Percentiles rank a stretch among this genome's conserved stretches.
These are phyloP conservation scores for Triticum dicoccoides DNA, from an alignment of 176 grass and related monocot species.

Conservation along the genomic window DNA sequence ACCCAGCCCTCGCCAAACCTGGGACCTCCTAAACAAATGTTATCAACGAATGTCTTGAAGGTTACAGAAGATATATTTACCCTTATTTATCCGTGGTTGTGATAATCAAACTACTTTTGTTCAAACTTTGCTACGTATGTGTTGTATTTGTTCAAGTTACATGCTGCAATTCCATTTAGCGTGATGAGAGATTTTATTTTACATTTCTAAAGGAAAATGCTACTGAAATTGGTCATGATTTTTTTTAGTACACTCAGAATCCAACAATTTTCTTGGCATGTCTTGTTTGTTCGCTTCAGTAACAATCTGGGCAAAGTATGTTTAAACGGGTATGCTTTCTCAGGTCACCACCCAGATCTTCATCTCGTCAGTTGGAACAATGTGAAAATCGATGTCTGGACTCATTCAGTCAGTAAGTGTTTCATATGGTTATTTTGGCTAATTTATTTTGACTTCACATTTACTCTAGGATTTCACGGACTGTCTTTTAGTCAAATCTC, in stretches of 20 bases:
- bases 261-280: not conserved
- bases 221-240: not conserved
- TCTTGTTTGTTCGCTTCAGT: not conserved
- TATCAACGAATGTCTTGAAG: not conserved
- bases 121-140: not conserved
- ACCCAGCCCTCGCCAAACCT: not conserved
- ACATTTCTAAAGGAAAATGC: not conserved
- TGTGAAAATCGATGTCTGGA: slow-evolving; percentile 93
- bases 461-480: not conserved
- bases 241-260: not conserved
- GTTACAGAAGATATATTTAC: slow-evolving; percentile 26
- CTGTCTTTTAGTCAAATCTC: not conserved
- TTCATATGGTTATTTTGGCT: slow-evolving; percentile 10
- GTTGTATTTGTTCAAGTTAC: slow-evolving; percentile 4
- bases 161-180: slow-evolving; percentile 5
- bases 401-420: slow-evolving; percentile 87
- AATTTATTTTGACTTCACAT: slow-evolving; percentile 15
- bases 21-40: not conserved
- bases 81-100: not conserved
- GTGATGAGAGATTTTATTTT: slow-evolving; percentile 1
- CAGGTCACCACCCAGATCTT: slow-evolving; percentile 98
- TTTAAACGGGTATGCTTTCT: slow-evolving; percentile 31
- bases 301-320: not conserved
- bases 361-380: slow-evolving; percentile 97
- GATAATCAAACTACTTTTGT: not conserved